phyloP scores from a whole-genome alignment of 306 rosid species.

The Fragaria nilgerrensis region DNA sequence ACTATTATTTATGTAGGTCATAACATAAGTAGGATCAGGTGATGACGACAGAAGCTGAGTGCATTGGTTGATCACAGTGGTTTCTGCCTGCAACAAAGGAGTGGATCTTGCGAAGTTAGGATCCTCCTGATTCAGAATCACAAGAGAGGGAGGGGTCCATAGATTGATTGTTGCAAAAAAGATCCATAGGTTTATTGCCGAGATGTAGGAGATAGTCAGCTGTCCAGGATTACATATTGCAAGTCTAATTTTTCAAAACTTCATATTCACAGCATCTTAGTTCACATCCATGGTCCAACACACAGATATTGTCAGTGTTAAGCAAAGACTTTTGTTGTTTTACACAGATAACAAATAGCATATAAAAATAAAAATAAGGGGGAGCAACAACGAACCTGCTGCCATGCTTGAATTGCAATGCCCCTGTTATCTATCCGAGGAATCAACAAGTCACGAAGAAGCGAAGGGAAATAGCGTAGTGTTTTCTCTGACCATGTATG shows the following conservation, averaged over 20 bases:
- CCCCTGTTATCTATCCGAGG: slow-evolving; percentile 74
- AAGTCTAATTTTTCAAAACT: neutral
- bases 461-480: slow-evolving; percentile 71
- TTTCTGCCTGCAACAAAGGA: slow-evolving; percentile 66
- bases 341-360: neutral
- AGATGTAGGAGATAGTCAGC: slow-evolving; percentile 2
- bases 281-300: neutral
- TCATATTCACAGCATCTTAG: neutral
- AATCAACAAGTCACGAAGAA: slow-evolving; percentile 75
- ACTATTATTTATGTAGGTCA: slow-evolving; percentile 80
- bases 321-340: neutral
- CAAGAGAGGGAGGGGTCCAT: neutral
- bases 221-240: neutral
- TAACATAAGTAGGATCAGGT: slow-evolving; percentile 79
- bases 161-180: neutral
- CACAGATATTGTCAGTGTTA: neutral
- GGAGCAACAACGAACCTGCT: slow-evolving; percentile 55
- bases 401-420: slow-evolving; percentile 86
- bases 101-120: neutral
- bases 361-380: neutral
- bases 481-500: slow-evolving; percentile 98
- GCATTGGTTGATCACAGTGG: slow-evolving; percentile 91
- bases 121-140: neutral
- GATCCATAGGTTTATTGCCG: neutral
- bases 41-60: slow-evolving; percentile 87